Percentiles rank a stretch among this genome's conserved stretches.
These are phyloP conservation scores for Buddleja alternifolia DNA, from an alignment of 257 asterid genomes.

Conservation along the genomic window DNA sequence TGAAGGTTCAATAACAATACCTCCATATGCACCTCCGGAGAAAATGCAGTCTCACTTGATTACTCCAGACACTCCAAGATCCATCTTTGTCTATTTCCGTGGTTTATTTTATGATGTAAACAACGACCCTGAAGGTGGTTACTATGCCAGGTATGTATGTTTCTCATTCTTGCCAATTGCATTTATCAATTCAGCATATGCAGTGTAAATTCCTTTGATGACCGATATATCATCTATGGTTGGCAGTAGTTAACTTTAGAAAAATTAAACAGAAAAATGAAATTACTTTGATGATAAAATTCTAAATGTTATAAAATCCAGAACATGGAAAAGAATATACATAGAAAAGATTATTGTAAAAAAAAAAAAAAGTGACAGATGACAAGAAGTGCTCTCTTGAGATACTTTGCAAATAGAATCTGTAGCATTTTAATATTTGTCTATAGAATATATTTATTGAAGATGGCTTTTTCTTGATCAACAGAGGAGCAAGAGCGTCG, in stretches of 20 bases:
- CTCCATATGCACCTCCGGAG: conserved; percentile 91
- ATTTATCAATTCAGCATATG: conserved; percentile 5
- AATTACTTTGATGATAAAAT: background rate
- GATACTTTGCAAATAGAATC: background rate
- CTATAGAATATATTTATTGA: background rate
- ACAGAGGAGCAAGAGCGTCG: conserved; percentile 88
- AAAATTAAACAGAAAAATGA: background rate
- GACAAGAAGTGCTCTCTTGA: background rate
- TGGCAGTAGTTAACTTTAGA: background rate
- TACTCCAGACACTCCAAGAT: conserved; percentile 77
- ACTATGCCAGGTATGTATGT: conserved; percentile 69
- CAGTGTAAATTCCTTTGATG: no score
- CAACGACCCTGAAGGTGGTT: conserved; percentile 89
- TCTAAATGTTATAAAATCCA: no score
- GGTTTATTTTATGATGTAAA: conserved; percentile 79
- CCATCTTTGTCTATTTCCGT: conserved; percentile 83
- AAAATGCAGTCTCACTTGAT: conserved; percentile 83
- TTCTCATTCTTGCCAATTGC: background rate
- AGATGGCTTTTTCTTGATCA: background rate
- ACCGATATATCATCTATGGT: no score
- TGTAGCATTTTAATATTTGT: background rate
- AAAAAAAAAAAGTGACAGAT: background rate
- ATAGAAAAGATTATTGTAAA: background rate
- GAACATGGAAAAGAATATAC: background rate
- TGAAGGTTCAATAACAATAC: conserved; percentile 74